Percentiles rank a stretch among this genome's conserved stretches.
Conservation (phyloP, 1,284 basidiomycete species). For the Tausonia pullulans region DNA sequence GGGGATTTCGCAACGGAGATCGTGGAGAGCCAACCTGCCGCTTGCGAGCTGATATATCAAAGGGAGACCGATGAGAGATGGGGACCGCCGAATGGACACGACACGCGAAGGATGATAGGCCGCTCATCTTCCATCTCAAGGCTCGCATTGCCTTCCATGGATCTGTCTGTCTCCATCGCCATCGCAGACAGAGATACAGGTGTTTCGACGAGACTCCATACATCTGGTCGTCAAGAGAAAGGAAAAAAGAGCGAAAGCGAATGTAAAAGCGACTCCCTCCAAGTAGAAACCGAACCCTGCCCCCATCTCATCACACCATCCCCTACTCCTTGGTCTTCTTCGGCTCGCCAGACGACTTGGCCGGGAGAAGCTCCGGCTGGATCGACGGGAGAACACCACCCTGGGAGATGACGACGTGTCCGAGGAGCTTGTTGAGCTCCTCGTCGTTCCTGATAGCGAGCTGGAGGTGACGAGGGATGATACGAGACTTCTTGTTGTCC, state of each 20-base stretch:
- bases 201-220: too few relatives aligned
- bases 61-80: too few relatives aligned
- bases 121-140: too few relatives aligned
- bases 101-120: too few relatives aligned
- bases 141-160: too few relatives aligned
- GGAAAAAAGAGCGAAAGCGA: neutral
- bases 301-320: conserved; percentile 20
- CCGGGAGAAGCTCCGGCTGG: conserved; percentile 54
- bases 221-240: too few relatives aligned
- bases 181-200: too few relatives aligned
- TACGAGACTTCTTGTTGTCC: conserved; percentile 62
- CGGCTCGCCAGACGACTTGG: conserved; percentile 40
- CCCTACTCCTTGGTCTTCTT: conserved; percentile 38
- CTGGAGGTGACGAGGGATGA: conserved; percentile 79
- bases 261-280: neutral
- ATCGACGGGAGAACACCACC: conserved; percentile 78
- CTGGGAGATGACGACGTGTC: conserved; percentile 76
- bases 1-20: too few relatives aligned
- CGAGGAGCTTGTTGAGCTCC: conserved; percentile 55
- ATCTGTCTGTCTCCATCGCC: too few relatives aligned
- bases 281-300: neutral
- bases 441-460: conserved; percentile 82
- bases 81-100: too few relatives aligned
- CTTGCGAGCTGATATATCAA: too few relatives aligned
- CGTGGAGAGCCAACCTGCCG: too few relatives aligned